Evolutionary conservation across 164 flowering plant species (phyloP).

Genomic region (Nymphaea colorata): DNA sequence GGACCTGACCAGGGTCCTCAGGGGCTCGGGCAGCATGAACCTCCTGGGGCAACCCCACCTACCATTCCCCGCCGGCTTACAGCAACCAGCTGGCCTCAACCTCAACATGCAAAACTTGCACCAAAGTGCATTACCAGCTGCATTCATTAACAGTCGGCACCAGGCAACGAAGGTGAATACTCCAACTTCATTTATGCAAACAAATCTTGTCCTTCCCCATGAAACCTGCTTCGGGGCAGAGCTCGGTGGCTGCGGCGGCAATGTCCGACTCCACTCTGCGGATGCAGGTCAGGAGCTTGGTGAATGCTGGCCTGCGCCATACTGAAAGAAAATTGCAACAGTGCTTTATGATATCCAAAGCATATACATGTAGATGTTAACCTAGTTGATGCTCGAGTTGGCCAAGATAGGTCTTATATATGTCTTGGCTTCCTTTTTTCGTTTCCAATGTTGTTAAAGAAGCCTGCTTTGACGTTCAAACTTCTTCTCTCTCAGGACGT

Average conservation of each 20-base stretch:
- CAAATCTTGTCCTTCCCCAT: constrained; percentile 1
- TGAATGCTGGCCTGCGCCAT: constrained; percentile 41
- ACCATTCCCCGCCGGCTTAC: constrained; percentile 42
- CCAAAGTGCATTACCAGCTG: constrained; percentile 16
- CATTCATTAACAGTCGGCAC: constrained; percentile 15
- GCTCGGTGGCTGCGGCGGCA: not conserved
- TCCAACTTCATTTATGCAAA: constrained; percentile 18
- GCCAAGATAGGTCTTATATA: too few species aligned
- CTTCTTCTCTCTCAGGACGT: too few species aligned
- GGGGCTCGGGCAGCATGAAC: constrained; percentile 16
- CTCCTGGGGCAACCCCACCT: constrained; percentile 31
- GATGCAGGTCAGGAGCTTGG: constrained; percentile 59
- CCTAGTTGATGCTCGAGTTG: too few species aligned
- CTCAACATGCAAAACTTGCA: constrained; percentile 38
- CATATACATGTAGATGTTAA: too few species aligned
- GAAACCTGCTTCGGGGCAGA: not conserved
- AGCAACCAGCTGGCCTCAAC: constrained; percentile 59
- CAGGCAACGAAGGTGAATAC: constrained; percentile 13
- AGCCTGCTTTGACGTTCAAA: too few species aligned
- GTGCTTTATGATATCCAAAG: too few species aligned
- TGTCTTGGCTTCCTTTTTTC: too few species aligned
- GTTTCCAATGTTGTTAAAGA: too few species aligned
- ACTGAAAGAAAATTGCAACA: not conserved
- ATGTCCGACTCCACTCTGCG: constrained; percentile 28
- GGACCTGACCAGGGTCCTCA: constrained; percentile 36